Base-by-base conservation (phyloP, 345 rosid species). In the Bretschneidera sinensis region DNA sequence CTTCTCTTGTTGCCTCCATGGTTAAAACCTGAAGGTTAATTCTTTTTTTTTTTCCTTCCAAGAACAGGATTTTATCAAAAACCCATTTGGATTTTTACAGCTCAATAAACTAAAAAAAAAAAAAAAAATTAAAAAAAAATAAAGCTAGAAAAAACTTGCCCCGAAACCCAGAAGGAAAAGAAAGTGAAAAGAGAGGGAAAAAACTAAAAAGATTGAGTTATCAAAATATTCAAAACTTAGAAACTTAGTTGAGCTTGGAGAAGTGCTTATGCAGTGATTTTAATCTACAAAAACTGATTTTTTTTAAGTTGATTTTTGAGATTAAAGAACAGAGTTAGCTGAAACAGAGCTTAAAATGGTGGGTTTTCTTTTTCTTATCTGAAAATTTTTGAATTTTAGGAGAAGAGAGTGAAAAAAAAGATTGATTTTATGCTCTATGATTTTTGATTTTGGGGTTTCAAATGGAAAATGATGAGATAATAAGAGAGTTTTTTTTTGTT, bases 1-100 rank as follows among this genome's bases (percentile, higher is more conserved):
- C 76, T 78, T 87, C 92, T 55, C 84, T 79, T 65, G 68, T 61
- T 24, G 80, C 75, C 67, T 87, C 91, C 94, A 84, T 87, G 70
- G 80, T 65, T 69, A 79, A 67, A 79, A 67, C 76, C 71, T 65
- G 35, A 56, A 51, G 22, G 39, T 51, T n/a, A n/a, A n/a, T n/a
- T 47, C 61, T 17, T 31, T 20, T 51, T 20, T 43, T 53, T 28
- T 51, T 58, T n/a, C n/a, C n/a, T n/a, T 35, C 16, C 18, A 47
- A 18, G 0, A n/a, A 3, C 54, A 23, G 73, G 54, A 28, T 64
- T 68, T 75, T 78, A 69, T 59, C 57, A 74, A 69, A 62, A 72
- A 70, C 65, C 61, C 79, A 83, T 76, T 71, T 58, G 51, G 63
- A 71, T 60, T 80, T 73, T 61, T 59, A n/a, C n/a, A 66, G 77